These are phyloP conservation scores for Bruguiera parviflora DNA, from an alignment of 345 rosid species.

Conservation along the genomic window DNA sequence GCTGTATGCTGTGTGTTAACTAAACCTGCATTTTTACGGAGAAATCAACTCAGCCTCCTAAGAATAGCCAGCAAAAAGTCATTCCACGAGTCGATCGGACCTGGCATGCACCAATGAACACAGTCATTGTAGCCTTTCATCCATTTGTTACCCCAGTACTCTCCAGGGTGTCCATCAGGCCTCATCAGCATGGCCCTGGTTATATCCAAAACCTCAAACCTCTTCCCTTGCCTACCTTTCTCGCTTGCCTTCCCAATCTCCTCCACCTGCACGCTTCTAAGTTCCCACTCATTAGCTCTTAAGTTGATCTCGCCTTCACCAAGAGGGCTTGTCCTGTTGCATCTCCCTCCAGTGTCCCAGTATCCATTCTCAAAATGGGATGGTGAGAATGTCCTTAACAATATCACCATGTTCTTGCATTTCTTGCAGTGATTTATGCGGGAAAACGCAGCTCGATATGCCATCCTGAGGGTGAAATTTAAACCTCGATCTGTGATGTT, in stretches of 20 bases:
- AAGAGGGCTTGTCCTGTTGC: slow-evolving; percentile 55
- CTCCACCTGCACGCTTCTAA: slow-evolving; percentile 50
- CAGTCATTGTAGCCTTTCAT: slow-evolving; percentile 80
- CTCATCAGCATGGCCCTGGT: slow-evolving; percentile 71
- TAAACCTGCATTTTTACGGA: not conserved
- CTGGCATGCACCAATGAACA: slow-evolving; percentile 91
- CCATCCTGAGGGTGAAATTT: slow-evolving; percentile 42
- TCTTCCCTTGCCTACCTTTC: slow-evolving; percentile 29
- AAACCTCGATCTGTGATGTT: slow-evolving; percentile 46
- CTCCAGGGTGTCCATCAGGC: slow-evolving; percentile 80
- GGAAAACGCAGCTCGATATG: slow-evolving; percentile 42
- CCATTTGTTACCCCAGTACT: slow-evolving; percentile 70
- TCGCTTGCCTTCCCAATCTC: slow-evolving; percentile 36
- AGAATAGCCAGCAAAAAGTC: slow-evolving; percentile 59
- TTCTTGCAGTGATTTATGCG: slow-evolving; percentile 38
- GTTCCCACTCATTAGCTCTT: slow-evolving; percentile 37
- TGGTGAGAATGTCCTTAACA: slow-evolving; percentile 77
- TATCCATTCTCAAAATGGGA: slow-evolving; percentile 79
- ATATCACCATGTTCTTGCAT: slow-evolving; percentile 36
- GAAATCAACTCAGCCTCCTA: not conserved
- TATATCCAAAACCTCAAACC: slow-evolving; percentile 51
- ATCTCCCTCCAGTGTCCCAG: slow-evolving; percentile 75
- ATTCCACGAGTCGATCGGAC: slow-evolving; percentile 75
- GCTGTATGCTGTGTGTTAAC: not conserved
- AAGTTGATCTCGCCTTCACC: slow-evolving; percentile 22